phyloP scores from a whole-genome alignment of 1,284 basidiomycete genomes.

The Rhodotorula sp. region DNA sequence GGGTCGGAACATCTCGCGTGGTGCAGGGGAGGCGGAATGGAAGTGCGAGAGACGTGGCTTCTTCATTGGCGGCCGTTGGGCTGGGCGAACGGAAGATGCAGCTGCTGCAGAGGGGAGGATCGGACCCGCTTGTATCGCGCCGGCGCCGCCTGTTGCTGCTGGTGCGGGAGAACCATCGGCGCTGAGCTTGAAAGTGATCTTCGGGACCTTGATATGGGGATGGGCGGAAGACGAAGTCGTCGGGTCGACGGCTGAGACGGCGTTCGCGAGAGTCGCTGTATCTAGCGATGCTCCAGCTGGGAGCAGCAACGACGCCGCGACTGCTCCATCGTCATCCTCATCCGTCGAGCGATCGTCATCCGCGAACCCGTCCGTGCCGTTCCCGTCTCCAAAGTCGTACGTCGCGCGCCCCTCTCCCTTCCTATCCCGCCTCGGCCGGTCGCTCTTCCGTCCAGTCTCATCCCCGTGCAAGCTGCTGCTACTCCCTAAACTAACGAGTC shows the following conservation, averaged over 20 bases:
- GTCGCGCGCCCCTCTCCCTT: conserved; percentile 21
- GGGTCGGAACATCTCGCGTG: not conserved
- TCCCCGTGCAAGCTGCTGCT: not conserved
- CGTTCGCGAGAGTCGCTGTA: not conserved
- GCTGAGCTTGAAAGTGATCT: conserved; percentile 2
- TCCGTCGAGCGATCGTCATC: not conserved
- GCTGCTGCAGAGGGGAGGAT: not conserved
- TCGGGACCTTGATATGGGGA: conserved; percentile 2
- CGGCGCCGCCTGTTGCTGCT: not conserved
- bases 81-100: not conserved
- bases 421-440: not conserved
- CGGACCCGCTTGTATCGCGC: not conserved
- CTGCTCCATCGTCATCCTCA: not conserved
- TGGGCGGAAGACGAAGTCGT: not conserved
- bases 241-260: not conserved
- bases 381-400: not conserved
- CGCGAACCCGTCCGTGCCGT: not conserved
- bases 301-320: not conserved
- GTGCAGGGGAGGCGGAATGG: not conserved
- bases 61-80: not conserved
- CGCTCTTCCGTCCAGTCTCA: not conserved
- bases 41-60: not conserved
- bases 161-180: not conserved
- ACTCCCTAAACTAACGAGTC: not conserved
- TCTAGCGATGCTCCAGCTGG: not conserved